These are phyloP conservation scores for Tremellales sp. DNA, from an alignment of 1,284 basidiomycete genomes.

Conservation along the genomic window DNA sequence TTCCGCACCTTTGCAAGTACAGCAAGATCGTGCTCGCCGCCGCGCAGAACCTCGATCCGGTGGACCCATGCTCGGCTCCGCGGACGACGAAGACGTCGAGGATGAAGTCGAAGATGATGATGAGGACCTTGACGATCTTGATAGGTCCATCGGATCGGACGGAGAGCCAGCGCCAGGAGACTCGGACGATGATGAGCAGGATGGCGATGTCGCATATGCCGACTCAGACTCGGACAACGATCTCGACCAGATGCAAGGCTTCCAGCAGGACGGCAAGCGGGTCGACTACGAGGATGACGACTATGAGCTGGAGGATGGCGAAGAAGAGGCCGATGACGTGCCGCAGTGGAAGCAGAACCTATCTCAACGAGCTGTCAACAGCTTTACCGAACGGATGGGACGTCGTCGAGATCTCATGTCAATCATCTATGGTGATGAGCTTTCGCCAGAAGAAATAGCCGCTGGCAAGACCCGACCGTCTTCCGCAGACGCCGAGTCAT, in stretches of 20 bases:
- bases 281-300: conserved; percentile 49
- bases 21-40: conserved; percentile 29
- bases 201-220: conserved; percentile 60
- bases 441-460: conserved; percentile 69
- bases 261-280: conserved; percentile 49
- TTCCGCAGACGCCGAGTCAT: conserved; percentile 42
- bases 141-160: conserved; percentile 39
- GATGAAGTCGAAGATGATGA: conserved; percentile 43
- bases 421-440: conserved; percentile 71
- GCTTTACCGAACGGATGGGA: conserved; percentile 52
- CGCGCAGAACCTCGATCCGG: conserved; percentile 37
- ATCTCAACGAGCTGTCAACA: conserved; percentile 57
- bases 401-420: conserved; percentile 72
- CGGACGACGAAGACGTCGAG: conserved; percentile 40
- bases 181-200: conserved; percentile 45
- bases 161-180: conserved; percentile 29
- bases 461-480: conserved; percentile 48
- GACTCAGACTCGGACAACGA: conserved; percentile 65
- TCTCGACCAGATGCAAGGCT: conserved; percentile 44
- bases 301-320: conserved; percentile 47
- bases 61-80: conserved; percentile 40
- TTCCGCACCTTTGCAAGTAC: conserved; percentile 55
- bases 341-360: conserved; percentile 79
- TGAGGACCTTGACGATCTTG: conserved; percentile 37
- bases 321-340: conserved; percentile 41